A percentile compares a stretch with the other conserved stretches of the same genome.
Conservation (phyloP, 2,329 filamentous ascomycete species). For the Chaetomium olivaceum region DNA sequence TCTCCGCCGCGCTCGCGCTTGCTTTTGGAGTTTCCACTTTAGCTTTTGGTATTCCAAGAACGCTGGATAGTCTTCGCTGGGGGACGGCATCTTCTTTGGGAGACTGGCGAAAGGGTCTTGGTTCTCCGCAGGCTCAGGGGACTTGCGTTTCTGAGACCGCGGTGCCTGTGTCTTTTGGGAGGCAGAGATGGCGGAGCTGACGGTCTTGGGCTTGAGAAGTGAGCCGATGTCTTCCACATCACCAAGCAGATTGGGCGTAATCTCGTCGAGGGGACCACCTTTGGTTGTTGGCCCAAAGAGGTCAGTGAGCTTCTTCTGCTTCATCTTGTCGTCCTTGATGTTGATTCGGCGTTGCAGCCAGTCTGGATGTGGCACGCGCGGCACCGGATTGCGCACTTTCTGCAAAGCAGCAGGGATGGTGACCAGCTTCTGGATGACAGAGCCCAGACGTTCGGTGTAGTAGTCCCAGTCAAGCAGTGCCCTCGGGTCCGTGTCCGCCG, state of each 20-base stretch:
- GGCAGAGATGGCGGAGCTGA: constrained; percentile 53
- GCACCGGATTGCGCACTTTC: constrained; percentile 92
- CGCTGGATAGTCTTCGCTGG: constrained; percentile 80
- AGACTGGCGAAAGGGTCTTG: constrained; percentile 79
- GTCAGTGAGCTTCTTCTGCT: constrained; percentile 98
- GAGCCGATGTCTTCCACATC: constrained; percentile 84
- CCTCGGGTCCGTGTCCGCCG: constrained; percentile 84
- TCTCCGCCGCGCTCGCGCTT: constrained; percentile 78
- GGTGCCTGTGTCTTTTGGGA: constrained; percentile 57
- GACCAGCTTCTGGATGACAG: constrained; percentile 97
- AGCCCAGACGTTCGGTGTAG: constrained; percentile 91
- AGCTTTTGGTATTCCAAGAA: constrained; percentile 95
- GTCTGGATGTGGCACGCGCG: constrained; percentile 88
- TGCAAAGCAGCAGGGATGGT: constrained; percentile 97
- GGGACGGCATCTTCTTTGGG: constrained; percentile 79
- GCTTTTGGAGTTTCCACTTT: constrained; percentile 98
- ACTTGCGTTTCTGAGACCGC: constrained; percentile 68
- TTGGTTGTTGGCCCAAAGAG: constrained; percentile 64
- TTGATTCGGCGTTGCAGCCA: constrained; percentile 95
- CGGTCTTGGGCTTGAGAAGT: constrained; percentile 64
- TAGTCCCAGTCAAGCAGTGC: constrained; percentile 95
- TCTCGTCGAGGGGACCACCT: constrained; percentile 67
- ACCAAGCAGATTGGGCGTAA: constrained; percentile 51
- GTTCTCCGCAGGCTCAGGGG: constrained; percentile 64
- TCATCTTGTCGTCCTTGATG: constrained; percentile 93